Percentiles rank a stretch among this genome's conserved stretches.
phyloP scores from a whole-genome alignment of 805 yeast genomes.

The Wickerhamomyces silvicola region DNA sequence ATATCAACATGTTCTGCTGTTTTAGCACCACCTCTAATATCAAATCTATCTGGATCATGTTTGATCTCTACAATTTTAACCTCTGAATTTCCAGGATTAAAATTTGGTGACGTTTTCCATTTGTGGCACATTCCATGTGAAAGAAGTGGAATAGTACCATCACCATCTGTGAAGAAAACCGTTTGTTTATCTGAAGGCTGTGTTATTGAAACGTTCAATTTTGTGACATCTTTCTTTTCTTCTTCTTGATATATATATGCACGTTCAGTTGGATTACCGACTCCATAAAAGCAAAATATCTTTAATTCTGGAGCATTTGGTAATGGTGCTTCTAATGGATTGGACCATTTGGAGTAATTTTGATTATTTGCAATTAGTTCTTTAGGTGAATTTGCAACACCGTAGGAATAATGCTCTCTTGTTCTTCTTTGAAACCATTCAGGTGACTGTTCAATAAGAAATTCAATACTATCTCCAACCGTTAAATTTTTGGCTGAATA shows the following conservation, averaged over 20 bases:
- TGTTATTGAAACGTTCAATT: conserved; percentile 69
- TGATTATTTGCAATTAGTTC: conserved; percentile 62
- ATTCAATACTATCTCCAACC: conserved; percentile 60
- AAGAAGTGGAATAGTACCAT: conserved; percentile 86
- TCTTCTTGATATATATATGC: conserved; percentile 82
- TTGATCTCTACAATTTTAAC: conserved; percentile 85
- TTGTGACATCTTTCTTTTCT: conserved; percentile 39
- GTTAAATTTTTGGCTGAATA: conserved; percentile 51
- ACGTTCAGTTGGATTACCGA: conserved; percentile 95
- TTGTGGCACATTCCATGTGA: conserved; percentile 89
- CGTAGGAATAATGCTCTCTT: conserved; percentile 68
- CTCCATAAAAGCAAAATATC: conserved; percentile 86
- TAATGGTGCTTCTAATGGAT: conserved; percentile 85
- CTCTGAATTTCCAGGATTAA: conserved; percentile 69
- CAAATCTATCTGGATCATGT: conserved; percentile 91
- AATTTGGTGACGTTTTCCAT: conserved; percentile 69
- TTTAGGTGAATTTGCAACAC: conserved; percentile 52
- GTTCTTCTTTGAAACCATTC: conserved; percentile 68
- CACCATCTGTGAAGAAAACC: conserved; percentile 85
- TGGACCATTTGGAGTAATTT: conserved; percentile 82
- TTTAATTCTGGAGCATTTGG: conserved; percentile 94
- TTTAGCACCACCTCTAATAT: conserved; percentile 93
- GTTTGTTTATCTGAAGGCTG: conserved; percentile 51
- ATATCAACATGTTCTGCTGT: conserved; percentile 98
- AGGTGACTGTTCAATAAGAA: conserved; percentile 59